Conservation (phyloP, 2,329 filamentous ascomycete species). For the Fusarium sp. region DNA sequence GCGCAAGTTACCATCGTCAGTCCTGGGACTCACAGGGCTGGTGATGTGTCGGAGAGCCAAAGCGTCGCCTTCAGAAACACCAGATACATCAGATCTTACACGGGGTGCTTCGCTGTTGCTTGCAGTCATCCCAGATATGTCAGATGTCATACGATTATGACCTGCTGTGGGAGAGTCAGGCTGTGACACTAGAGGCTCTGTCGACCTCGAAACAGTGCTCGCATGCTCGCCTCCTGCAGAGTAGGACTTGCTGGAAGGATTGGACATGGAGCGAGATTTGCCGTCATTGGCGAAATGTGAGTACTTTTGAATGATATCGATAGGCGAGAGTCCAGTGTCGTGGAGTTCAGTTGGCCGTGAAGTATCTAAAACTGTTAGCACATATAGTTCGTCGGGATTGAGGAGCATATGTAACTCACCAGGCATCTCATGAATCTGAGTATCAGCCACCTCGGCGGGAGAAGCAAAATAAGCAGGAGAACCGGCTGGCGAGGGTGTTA, state of each 20-base stretch:
- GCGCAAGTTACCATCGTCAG: slow-evolving; percentile 13
- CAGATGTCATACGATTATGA: slow-evolving; percentile 38
- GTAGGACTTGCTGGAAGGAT: slow-evolving; percentile 46
- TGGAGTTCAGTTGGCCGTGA: slow-evolving; percentile 61
- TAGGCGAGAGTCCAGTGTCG: slow-evolving; percentile 56
- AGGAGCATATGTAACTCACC: slow-evolving; percentile 52
- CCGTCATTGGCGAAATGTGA: slow-evolving; percentile 40
- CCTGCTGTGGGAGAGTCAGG: slow-evolving; percentile 28
- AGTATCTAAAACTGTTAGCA: slow-evolving; percentile 53
- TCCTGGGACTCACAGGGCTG: slow-evolving; percentile 41
- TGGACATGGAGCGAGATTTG: slow-evolving; percentile 34
- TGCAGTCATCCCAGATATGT: slow-evolving; percentile 37
- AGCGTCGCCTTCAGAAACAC: slow-evolving; percentile 40
- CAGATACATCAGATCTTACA: slow-evolving; percentile 45
- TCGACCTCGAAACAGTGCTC: slow-evolving; percentile 49
- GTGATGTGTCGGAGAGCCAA: slow-evolving; percentile 35
- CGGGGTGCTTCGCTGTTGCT: slow-evolving; percentile 23
- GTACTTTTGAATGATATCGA: slow-evolving; percentile 56
- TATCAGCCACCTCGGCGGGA: slow-evolving; percentile 58
- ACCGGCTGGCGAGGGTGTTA: slow-evolving; percentile 30
- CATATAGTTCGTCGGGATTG: neutral
- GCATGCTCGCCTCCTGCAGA: slow-evolving; percentile 42
- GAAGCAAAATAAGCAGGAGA: slow-evolving; percentile 23
- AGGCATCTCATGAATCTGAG: slow-evolving; percentile 60
- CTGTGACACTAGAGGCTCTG: slow-evolving; percentile 29